Base-by-base conservation (phyloP, 2,329 filamentous ascomycete species). In the Thelonectria rubi region DNA sequence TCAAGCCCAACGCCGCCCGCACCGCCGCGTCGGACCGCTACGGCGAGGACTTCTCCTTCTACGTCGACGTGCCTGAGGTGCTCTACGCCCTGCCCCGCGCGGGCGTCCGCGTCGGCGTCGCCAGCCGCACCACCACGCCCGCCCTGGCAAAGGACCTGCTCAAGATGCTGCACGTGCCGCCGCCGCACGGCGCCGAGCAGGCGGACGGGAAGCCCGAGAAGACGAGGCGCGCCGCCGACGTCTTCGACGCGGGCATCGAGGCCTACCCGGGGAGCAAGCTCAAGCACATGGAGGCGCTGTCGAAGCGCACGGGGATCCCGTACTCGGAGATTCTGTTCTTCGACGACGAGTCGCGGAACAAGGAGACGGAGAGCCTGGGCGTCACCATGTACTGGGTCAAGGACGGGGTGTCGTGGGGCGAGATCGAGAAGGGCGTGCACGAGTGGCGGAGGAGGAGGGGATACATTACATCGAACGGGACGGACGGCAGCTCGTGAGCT, bases 311-410 rank as follows among this genome's bases (percentile, higher is more conserved):
- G 14, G 88, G 88, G 1, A 76, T 97, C 3, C 79, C 81, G 6
- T 97, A 87, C 72, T 85, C 90, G 65, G 92, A 97, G 49, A 97
- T 98, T 90, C 76, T 98, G 34, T 98, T 98, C 77, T 98, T 98
- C 68, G 94, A 98, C 70, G 94, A 98, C 70, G 94, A 98, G 84
- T 83, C 84, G 54, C 81, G 94, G 63, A 98, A 98, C 73, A 83
- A 87, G 60, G 93, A 97, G 73, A 94, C 97, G 1, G 87, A 89
- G 79, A 80, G 74, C 24, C 72, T 97, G 51, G 94, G 94, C 0
- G 91, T 97, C 3, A 91, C 91, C 0, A 97, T 98, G 87, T 88
- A 88, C 73, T 79, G 97, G 51, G 90, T 98, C 0, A 80, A 86
- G 58, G 90, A 97, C 74, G 94, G 94, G 0, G 87, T 97, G 55